Conservation (phyloP, 139 green algal genomes). For the Micractinium sp. region DNA sequence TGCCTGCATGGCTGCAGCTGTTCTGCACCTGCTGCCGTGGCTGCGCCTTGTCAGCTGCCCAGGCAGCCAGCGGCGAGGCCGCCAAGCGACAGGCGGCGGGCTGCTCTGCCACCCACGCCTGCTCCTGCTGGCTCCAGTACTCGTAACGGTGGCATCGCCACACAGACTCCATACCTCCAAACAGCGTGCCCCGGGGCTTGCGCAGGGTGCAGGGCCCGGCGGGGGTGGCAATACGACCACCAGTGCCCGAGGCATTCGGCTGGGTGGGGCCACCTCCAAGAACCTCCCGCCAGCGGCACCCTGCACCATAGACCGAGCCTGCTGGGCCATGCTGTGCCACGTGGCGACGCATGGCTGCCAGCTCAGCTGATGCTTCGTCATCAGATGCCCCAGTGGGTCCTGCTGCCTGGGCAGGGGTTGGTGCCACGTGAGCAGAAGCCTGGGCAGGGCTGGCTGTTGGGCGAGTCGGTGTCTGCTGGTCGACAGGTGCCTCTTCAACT, state of each 20-base stretch:
- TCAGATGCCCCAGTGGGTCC: background rate
- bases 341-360: background rate
- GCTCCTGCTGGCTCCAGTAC: conserved; percentile 53
- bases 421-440: too few relatives aligned
- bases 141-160: conserved; percentile 52
- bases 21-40: background rate
- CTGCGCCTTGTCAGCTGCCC: conserved; percentile 29
- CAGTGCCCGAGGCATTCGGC: too few relatives aligned
- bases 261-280: too few relatives aligned
- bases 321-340: conserved; percentile 17
- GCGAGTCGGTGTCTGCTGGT: background rate
- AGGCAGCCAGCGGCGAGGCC: conserved; percentile 1
- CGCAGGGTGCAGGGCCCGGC: background rate
- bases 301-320: background rate
- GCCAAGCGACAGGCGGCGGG: conserved; percentile 53
- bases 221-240: too few relatives aligned
- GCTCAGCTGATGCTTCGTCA: background rate
- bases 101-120: conserved; percentile 49
- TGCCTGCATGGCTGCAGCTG: background rate
- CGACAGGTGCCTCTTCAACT: background rate
- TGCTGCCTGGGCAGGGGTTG: too few relatives aligned
- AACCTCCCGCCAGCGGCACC: conserved; percentile 14
- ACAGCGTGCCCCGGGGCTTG: background rate
- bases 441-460: background rate
- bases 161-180: background rate